These are phyloP conservation scores for Botrytis cinerea DNA, from an alignment of 2,329 filamentous ascomycete species.

Conservation along the genomic window DNA sequence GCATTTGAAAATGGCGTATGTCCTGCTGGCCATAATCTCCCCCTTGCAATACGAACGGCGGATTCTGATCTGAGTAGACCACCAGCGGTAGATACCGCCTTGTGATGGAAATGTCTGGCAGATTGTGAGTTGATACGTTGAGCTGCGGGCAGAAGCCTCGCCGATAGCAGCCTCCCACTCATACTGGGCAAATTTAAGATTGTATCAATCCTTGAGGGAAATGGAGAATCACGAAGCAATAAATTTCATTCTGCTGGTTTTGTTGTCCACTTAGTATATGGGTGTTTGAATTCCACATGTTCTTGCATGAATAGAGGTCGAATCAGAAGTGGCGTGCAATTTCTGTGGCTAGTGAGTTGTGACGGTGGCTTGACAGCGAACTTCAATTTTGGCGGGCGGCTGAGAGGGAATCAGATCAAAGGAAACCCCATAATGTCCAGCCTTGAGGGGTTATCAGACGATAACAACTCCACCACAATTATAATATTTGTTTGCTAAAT, in stretches of 20 bases:
- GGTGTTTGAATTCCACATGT: constrained; percentile 18
- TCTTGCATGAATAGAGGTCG: constrained; percentile 23
- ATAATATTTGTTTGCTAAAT: constrained; percentile 10
- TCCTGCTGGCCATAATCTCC: constrained; percentile 74
- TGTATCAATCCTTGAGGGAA: constrained; percentile 25
- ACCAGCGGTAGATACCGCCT: constrained; percentile 59
- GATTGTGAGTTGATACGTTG: constrained; percentile 59
- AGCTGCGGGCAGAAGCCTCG: constrained; percentile 67
- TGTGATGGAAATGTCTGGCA: constrained; percentile 64
- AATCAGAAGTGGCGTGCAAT: constrained; percentile 32
- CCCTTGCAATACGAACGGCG: constrained; percentile 59
- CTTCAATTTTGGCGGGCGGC: neutral
- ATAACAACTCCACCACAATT: constrained; percentile 15
- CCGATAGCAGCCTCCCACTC: constrained; percentile 64
- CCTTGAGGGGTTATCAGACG: constrained; percentile 1
- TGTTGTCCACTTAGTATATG: constrained; percentile 22
- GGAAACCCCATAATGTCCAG: neutral
- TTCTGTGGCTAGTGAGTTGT: neutral
- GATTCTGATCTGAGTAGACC: constrained; percentile 69
- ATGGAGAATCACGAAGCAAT: constrained; percentile 21
- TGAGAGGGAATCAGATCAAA: neutral
- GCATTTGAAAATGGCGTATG: constrained; percentile 81
- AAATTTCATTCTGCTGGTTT: constrained; percentile 16
- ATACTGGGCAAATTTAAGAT: constrained; percentile 34
- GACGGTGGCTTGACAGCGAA: neutral